Base-by-base conservation (phyloP, 2,329 filamentous ascomycete species). In the Blastomyces emzantsi region DNA sequence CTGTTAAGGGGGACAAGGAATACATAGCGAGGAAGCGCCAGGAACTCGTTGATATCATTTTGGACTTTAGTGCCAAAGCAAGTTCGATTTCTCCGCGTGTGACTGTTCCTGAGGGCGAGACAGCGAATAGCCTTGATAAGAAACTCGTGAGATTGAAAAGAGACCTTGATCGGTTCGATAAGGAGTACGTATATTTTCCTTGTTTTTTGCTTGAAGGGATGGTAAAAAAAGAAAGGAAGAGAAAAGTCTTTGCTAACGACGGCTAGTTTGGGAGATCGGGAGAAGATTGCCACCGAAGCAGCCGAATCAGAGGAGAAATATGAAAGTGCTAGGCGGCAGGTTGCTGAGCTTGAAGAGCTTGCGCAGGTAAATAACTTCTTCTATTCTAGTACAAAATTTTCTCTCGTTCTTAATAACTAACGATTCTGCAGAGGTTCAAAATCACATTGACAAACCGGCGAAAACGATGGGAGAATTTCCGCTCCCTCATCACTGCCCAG, bases 401-500 rank as follows among this genome's bases (percentile, higher is more conserved):
- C 22, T 28, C 43, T 25, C 8, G 9, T 15, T 47, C 22, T 22
- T 51, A 22, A 45, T n/a, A 5, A 28, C 54, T 60, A n/a, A 62
- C 36, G 17, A n/a, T 39, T 30, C 51, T 3, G 39, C 64, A 85
- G 79, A 74, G 77, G 58, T 77, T 87, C 54, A 82, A 82, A 68
- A 71, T 80, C 41, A 85, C 91, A 0, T 83, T 96, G 51, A 76
- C 79, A 11, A 79, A 88, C 63, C 90, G 94, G 19, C 83, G 90
- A 63, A 78, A 82, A 36, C 87, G 91, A 69, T 99, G 92, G 89
- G 82, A 85, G 63, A 81, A 83, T 60, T 97, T 99, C 76, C 89
- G 93, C 70, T 84, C 87, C 33, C 85, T 87, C 69, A 97, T 99
- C 70, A 93, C 92, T 47, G 85, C 88, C n/a, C 86, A 89, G 63